These are phyloP conservation scores for Casuarina cunninghamiana DNA, from an alignment of 306 rosid genomes.

Conservation along the genomic window DNA sequence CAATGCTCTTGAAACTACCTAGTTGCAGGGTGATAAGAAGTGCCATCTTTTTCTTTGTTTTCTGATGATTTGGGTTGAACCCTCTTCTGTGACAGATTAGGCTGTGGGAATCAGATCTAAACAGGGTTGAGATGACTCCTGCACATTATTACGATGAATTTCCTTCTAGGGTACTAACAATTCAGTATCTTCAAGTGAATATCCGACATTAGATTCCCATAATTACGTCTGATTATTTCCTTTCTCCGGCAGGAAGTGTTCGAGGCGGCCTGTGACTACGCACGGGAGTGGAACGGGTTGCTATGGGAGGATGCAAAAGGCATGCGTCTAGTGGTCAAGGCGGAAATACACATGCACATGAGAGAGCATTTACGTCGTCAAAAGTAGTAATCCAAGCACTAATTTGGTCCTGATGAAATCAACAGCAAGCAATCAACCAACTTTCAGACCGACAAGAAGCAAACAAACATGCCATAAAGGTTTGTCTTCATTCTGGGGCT, in stretches of 20 bases:
- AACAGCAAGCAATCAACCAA: background rate
- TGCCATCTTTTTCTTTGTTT: slow-evolving; percentile 10
- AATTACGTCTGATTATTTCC: slow-evolving; percentile 8
- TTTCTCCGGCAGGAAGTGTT: slow-evolving; percentile 65
- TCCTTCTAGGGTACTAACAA: slow-evolving; percentile 70
- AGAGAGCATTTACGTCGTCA: slow-evolving; percentile 74
- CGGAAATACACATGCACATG: slow-evolving; percentile 64
- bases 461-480: background rate
- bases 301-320: slow-evolving; percentile 89
- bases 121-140: slow-evolving; percentile 75
- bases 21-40: background rate
- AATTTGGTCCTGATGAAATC: background rate
- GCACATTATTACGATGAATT: slow-evolving; percentile 79
- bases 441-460: background rate
- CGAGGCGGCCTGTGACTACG: slow-evolving; percentile 85
- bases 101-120: slow-evolving; percentile 92
- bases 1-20: background rate
- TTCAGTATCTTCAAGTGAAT: slow-evolving; percentile 17
- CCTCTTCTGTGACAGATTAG: slow-evolving; percentile 58
- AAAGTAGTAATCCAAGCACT: slow-evolving; percentile 40
- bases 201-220: background rate
- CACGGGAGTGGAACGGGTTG: slow-evolving; percentile 80
- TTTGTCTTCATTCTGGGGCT: background rate
- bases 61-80: slow-evolving; percentile 30
- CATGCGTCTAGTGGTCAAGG: slow-evolving; percentile 79